Percentiles rank a stretch among this genome's conserved stretches.
phyloP scores from a whole-genome alignment of 495 filamentous ascomycete species.

The Chaetomium fimeti region DNA sequence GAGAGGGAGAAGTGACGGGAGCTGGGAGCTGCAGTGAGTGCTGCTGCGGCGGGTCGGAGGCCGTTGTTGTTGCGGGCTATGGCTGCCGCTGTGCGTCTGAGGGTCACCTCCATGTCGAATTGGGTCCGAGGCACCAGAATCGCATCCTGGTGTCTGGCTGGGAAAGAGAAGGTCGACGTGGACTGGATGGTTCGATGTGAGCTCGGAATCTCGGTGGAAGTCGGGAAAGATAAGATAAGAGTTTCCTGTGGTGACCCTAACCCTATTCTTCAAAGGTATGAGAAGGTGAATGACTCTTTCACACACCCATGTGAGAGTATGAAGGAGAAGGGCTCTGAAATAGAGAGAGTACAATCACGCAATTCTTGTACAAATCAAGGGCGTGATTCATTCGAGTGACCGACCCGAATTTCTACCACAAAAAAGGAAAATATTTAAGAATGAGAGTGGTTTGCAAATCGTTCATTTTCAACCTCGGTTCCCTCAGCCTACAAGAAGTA shows the following conservation, averaged over 20 bases:
- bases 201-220: slow-evolving; percentile 8
- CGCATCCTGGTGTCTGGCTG: slow-evolving; percentile 21
- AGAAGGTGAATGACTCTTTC: neutral
- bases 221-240: slow-evolving; percentile 14
- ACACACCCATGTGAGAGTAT: neutral
- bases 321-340: neutral
- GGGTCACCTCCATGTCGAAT: slow-evolving; percentile 33
- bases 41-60: slow-evolving; percentile 9
- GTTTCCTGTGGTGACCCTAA: neutral
- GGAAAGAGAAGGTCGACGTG: slow-evolving; percentile 3
- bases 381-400: no score
- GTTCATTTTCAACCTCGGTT: no score
- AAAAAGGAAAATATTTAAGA: no score
- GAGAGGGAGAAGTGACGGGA: slow-evolving; percentile 70
- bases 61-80: slow-evolving; percentile 19
- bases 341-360: neutral
- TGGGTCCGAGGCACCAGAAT: slow-evolving; percentile 7
- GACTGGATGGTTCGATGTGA: slow-evolving; percentile 23
- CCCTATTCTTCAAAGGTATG: neutral
- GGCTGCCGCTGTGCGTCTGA: slow-evolving; percentile 28
- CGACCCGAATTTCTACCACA: no score
- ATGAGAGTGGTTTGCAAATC: no score
- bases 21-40: neutral
- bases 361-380: neutral
- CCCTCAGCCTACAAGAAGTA: neutral